Conservation (phyloP, 83 land plant species). For the Picea abies region DNA sequence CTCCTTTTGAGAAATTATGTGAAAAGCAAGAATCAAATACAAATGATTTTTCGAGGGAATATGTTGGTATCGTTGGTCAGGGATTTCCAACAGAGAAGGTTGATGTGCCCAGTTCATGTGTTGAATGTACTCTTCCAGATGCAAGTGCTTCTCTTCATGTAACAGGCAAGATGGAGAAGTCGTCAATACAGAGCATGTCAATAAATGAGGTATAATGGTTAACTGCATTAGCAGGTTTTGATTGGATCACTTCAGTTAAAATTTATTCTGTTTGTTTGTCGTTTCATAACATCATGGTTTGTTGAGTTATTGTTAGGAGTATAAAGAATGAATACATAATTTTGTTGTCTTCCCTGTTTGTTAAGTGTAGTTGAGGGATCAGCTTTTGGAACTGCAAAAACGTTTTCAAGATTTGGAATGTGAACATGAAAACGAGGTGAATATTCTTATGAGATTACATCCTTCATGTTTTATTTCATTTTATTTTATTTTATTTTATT, state of each 20-base stretch:
- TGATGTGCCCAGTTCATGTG: not conserved
- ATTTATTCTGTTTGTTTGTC: not conserved
- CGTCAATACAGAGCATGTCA: slow-evolving; percentile 7
- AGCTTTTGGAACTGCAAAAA: slow-evolving; percentile 33
- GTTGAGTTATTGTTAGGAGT: not conserved
- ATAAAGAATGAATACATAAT: no score
- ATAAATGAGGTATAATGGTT: slow-evolving; percentile 7
- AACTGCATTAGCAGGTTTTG: not conserved
- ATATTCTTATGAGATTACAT: not conserved
- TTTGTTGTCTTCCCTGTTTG: not conserved
- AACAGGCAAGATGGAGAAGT: slow-evolving; percentile 47
- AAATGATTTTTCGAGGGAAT: slow-evolving; percentile 9
- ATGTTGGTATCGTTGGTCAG: not conserved
- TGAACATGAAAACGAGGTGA: slow-evolving; percentile 45
- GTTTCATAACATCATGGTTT: not conserved
- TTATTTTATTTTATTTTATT: no score
- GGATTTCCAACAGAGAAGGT: slow-evolving; percentile 7
- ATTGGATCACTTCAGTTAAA: not conserved
- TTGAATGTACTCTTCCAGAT: slow-evolving; percentile 43
- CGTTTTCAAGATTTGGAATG: slow-evolving; percentile 44
- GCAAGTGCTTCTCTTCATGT: slow-evolving; percentile 38
- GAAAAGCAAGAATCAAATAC: slow-evolving; percentile 15
- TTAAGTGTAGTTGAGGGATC: slow-evolving; percentile 25
- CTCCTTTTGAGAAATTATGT: slow-evolving; percentile 17
- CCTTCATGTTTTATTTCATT: not conserved